Percentiles rank a stretch among this genome's conserved stretches.
These are phyloP conservation scores for Schizothecium vesticola DNA, from an alignment of 495 filamentous ascomycete species.

Conservation along the genomic window DNA sequence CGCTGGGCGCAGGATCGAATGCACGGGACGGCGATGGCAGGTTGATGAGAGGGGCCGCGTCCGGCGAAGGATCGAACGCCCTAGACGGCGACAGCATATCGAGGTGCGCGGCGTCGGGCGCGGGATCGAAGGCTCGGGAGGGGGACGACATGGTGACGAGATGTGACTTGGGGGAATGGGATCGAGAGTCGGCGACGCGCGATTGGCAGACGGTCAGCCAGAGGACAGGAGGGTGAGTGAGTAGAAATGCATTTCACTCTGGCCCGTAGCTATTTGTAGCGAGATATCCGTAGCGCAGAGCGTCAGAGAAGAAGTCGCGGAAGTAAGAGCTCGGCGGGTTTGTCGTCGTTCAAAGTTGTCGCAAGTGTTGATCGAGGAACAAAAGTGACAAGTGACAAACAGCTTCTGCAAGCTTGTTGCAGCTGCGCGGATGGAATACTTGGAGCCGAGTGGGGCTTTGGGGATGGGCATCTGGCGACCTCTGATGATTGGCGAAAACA, in stretches of 20 bases:
- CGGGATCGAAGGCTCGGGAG: background rate
- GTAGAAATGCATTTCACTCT: background rate
- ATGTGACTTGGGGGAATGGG: background rate
- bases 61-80: background rate
- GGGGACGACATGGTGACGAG: conserved; percentile 4
- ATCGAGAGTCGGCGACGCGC: background rate
- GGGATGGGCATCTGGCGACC: background rate
- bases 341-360: background rate
- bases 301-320: background rate
- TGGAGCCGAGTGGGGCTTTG: background rate
- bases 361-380: background rate
- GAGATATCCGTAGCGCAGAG: background rate
- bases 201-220: background rate
- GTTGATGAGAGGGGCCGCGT: background rate
- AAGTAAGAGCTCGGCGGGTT: background rate
- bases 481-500: background rate
- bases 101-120: background rate
- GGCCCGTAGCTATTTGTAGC: background rate
- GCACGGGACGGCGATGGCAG: background rate
- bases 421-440: background rate
- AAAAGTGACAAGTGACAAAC: background rate
- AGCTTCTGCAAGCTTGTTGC: background rate
- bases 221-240: background rate
- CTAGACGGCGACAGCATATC: background rate
- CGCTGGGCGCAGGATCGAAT: background rate